Evolutionary conservation across 2,329 filamentous ascomycete species (phyloP).

Genomic region (Penicillium sp.): DNA sequence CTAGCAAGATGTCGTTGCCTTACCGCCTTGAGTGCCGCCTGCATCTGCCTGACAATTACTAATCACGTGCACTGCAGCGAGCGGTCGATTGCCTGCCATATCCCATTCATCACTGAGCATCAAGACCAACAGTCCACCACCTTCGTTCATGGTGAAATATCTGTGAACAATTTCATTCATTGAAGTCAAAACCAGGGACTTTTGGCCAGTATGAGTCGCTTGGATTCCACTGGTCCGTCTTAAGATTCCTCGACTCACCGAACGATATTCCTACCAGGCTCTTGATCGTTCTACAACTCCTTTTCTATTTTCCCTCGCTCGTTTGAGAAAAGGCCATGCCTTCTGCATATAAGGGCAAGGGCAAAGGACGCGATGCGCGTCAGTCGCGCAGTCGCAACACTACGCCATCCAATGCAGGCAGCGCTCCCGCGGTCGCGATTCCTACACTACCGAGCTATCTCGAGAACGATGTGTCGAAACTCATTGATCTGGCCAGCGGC

Average conservation of each 20-base stretch:
- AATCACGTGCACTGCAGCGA: too few relatives aligned
- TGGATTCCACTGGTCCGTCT: constrained; percentile 3
- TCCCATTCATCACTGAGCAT: too few relatives aligned
- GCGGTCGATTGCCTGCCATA: too few relatives aligned
- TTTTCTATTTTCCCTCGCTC: background rate
- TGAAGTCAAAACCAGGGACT: too few relatives aligned
- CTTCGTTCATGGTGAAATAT: too few relatives aligned
- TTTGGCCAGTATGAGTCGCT: constrained; percentile 16
- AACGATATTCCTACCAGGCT: constrained; percentile 1
- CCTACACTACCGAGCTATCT: constrained; percentile 48
- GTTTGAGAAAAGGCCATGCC: too few relatives aligned
- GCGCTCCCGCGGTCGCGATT: constrained; percentile 37
- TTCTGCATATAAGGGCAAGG: constrained; percentile 46
- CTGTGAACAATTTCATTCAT: too few relatives aligned
- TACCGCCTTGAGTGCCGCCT: too few relatives aligned
- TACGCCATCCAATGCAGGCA: constrained; percentile 53
- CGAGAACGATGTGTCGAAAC: constrained; percentile 47
- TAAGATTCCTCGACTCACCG: constrained; percentile 11
- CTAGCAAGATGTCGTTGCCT: too few relatives aligned
- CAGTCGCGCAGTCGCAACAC: constrained; percentile 58
- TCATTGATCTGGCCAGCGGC: constrained; percentile 44
- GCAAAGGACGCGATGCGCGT: constrained; percentile 49
- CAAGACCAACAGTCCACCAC: too few relatives aligned
- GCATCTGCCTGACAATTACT: too few relatives aligned
- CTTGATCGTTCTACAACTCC: background rate